Percentiles rank a stretch among this genome's conserved stretches.
Conservation (phyloP, 1,284 basidiomycete genomes). For the Puccinia novopanici region DNA sequence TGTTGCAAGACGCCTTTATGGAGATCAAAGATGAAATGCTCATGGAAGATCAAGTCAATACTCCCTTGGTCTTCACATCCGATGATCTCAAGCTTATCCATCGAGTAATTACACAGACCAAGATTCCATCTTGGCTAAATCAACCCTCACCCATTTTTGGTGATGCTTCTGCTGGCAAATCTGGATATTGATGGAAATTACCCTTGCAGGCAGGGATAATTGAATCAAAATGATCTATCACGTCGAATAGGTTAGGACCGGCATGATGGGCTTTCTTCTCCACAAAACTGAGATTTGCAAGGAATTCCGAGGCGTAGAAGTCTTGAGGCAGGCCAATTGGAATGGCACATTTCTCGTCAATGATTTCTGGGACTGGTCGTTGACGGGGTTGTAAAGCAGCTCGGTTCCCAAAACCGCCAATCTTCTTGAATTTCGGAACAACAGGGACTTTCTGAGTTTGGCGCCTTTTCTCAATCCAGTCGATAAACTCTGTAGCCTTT, state of each 20-base stretch:
- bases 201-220: not conserved
- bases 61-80: not conserved
- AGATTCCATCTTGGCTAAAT: conserved; percentile 39
- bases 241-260: too few relatives aligned
- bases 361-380: not conserved
- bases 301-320: too few relatives aligned
- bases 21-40: conserved; percentile 17
- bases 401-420: not conserved
- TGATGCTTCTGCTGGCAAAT: conserved; percentile 38
- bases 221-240: not conserved
- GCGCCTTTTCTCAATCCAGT: too few relatives aligned
- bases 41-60: not conserved
- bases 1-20: conserved; percentile 31
- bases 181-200: not conserved
- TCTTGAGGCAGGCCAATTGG: too few relatives aligned
- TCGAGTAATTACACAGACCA: not conserved
- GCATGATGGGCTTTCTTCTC: too few relatives aligned
- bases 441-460: too few relatives aligned
- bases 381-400: not conserved
- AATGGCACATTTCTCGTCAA: too few relatives aligned
- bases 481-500: too few relatives aligned
- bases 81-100: conserved; percentile 27
- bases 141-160: conserved; percentile 31
- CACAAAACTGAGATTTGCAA: too few relatives aligned
- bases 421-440: not conserved